These are phyloP conservation scores for Oryza coarctata DNA, from an alignment of 176 grass and related monocot species.

Conservation along the genomic window DNA sequence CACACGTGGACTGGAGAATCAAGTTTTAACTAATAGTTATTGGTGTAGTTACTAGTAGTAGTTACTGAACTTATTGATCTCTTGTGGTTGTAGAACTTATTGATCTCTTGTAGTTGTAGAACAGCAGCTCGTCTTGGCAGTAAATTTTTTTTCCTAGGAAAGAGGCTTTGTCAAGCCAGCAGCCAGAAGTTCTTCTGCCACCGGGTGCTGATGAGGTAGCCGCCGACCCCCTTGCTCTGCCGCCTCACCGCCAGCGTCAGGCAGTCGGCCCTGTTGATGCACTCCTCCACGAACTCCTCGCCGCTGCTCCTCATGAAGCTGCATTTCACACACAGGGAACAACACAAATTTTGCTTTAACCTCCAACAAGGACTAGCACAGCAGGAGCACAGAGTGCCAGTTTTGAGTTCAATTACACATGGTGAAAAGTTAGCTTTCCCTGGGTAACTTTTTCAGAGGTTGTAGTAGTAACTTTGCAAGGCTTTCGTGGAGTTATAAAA, in stretches of 20 bases:
- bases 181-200: conserved; percentile 99
- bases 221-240: conserved; percentile 80
- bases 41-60: neutral
- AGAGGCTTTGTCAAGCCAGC: conserved; percentile 42
- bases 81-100: no score
- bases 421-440: neutral
- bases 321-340: neutral
- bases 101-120: neutral
- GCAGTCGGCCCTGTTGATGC: conserved; percentile 79
- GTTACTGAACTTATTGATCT: conserved; percentile 13
- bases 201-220: conserved; percentile 83
- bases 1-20: neutral
- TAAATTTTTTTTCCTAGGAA: conserved; percentile 1
- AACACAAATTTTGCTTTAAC: neutral
- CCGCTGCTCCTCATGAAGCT: conserved; percentile 69
- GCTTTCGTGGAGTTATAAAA: conserved; percentile 10
- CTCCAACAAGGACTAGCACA: neutral
- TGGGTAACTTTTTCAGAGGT: conserved; percentile 14
- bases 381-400: neutral
- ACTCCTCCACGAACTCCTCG: conserved; percentile 88
- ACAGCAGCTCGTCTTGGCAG: neutral
- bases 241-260: conserved; percentile 80
- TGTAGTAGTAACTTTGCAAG: neutral
- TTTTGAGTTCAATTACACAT: neutral
- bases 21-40: conserved; percentile 8